phyloP scores from a whole-genome alignment of 2,329 filamentous ascomycete genomes.

The Coccinonectria pachysandricola region DNA sequence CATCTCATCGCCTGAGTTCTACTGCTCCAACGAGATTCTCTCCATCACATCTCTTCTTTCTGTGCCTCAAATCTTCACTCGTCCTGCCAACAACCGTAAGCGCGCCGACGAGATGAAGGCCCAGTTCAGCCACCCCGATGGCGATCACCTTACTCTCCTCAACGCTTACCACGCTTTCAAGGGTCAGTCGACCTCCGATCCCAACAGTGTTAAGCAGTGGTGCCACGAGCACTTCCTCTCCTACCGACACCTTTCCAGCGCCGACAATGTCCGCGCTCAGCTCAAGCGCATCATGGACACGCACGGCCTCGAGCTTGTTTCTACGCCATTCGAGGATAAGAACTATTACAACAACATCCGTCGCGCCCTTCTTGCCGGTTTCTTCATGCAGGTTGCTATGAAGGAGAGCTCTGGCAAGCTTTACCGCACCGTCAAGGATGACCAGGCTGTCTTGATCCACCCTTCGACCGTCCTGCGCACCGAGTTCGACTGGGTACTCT shows the following conservation, averaged over 20 bases:
- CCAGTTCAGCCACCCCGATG: slow-evolving; percentile 83
- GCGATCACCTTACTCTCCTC: slow-evolving; percentile 89
- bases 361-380: slow-evolving; percentile 80
- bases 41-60: slow-evolving; percentile 91
- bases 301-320: slow-evolving; percentile 73
- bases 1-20: slow-evolving; percentile 94
- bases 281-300: slow-evolving; percentile 96
- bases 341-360: slow-evolving; percentile 98
- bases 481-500: slow-evolving; percentile 93
- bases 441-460: slow-evolving; percentile 86
- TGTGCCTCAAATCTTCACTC: slow-evolving; percentile 87
- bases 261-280: slow-evolving; percentile 87
- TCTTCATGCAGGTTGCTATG: slow-evolving; percentile 99
- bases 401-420: slow-evolving; percentile 79
- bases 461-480: slow-evolving; percentile 82
- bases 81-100: slow-evolving; percentile 75
- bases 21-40: slow-evolving; percentile 96
- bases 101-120: slow-evolving; percentile 96
- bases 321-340: slow-evolving; percentile 86
- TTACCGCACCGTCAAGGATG: slow-evolving; percentile 93
- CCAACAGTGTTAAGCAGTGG: slow-evolving; percentile 71
- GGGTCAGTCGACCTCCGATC: slow-evolving; percentile 48
- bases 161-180: slow-evolving; percentile 99
- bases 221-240: slow-evolving; percentile 96
- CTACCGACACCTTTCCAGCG: slow-evolving; percentile 76